phyloP scores from a whole-genome alignment of 139 green algal species.

The Tetraselmis chui region DNA sequence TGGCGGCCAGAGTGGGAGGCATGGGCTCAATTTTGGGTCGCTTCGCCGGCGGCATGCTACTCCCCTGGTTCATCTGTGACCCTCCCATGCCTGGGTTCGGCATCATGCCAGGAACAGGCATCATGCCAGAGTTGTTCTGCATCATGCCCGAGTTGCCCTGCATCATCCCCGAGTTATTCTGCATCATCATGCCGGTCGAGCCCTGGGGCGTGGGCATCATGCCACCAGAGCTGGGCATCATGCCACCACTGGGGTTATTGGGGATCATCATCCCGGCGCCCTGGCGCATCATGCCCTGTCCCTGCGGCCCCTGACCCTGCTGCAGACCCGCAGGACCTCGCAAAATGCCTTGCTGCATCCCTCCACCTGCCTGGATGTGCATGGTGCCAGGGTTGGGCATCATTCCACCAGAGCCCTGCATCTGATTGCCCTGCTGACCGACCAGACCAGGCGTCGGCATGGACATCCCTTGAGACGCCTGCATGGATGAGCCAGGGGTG shows the following conservation, averaged over 20 bases:
- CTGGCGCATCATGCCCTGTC: background rate
- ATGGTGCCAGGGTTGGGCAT: background rate
- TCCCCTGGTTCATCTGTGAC: background rate
- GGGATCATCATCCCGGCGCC: slow-evolving; percentile 3
- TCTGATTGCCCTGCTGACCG: background rate
- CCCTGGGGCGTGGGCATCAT: slow-evolving; percentile 4
- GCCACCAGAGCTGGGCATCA: slow-evolving; percentile 8
- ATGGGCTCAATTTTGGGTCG: slow-evolving; percentile 1
- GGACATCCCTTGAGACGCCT: background rate
- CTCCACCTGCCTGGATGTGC: background rate
- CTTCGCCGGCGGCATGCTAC: background rate
- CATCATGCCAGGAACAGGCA: slow-evolving; percentile 4
- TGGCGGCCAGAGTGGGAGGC: background rate
- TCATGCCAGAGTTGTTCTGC: background rate
- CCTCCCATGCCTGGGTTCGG: background rate
- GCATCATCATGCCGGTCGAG: background rate
- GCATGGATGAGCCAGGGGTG: background rate
- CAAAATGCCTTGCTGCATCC: background rate
- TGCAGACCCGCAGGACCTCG: background rate
- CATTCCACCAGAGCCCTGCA: background rate
- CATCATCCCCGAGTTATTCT: background rate
- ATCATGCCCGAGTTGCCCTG: no score
- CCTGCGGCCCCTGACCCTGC: background rate
- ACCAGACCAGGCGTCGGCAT: background rate
- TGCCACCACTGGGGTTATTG: background rate